These are phyloP conservation scores for Tilletia indica DNA, from an alignment of 1,284 basidiomycete species.

Conservation along the genomic window DNA sequence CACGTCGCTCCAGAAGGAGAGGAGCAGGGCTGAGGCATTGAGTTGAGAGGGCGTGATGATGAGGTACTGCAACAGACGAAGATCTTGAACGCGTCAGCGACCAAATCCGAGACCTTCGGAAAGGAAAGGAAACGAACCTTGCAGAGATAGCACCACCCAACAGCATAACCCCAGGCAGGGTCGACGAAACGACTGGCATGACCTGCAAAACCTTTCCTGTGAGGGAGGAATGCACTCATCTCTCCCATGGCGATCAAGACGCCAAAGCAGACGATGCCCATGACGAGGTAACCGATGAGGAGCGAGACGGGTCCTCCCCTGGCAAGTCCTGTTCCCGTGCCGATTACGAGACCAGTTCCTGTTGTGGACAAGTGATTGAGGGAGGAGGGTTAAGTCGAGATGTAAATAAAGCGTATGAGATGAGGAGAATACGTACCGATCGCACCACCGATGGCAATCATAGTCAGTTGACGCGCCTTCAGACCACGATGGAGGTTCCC, in stretches of 20 bases:
- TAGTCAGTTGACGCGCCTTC: constrained; percentile 63
- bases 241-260: constrained; percentile 43
- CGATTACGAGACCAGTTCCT: constrained; percentile 73
- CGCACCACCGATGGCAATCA: constrained; percentile 60
- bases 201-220: constrained; percentile 57
- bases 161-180: constrained; percentile 57
- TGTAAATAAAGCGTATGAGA: too few relatives aligned
- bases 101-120: too few relatives aligned
- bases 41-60: constrained; percentile 59
- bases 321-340: constrained; percentile 58
- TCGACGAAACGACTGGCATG: constrained; percentile 59
- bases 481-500: constrained; percentile 57
- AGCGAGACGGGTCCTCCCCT: constrained; percentile 59
- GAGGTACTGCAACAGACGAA: constrained; percentile 21
- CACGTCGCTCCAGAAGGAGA: constrained; percentile 36
- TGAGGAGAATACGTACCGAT: constrained; percentile 24
- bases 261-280: constrained; percentile 30
- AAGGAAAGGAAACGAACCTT: background rate
- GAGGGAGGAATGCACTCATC: constrained; percentile 59
- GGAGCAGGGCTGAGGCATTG: constrained; percentile 53
- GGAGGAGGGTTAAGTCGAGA: too few relatives aligned
- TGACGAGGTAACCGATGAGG: constrained; percentile 58
- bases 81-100: background rate
- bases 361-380: constrained; percentile 41
- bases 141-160: constrained; percentile 30